Conservation (phyloP, 345 rosid genomes). For the Salix dunnii region DNA sequence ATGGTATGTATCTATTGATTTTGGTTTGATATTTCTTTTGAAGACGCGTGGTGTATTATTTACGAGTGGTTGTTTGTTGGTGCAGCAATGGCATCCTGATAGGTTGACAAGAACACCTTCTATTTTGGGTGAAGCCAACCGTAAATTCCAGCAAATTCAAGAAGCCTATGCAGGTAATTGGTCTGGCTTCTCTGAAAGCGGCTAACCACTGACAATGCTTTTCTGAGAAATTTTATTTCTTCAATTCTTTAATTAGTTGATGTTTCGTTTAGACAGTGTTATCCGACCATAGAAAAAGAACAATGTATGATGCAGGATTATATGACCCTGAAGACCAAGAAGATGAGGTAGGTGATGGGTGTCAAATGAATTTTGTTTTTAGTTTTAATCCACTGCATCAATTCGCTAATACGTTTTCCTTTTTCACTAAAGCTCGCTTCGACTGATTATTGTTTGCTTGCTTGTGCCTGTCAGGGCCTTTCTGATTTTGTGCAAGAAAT, state of each 20-base stretch:
- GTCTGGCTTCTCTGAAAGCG: not conserved
- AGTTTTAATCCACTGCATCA: not conserved
- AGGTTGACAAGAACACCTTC: conserved; percentile 46
- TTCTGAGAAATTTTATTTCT: not conserved
- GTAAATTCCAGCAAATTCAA: conserved; percentile 57
- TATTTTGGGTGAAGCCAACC: conserved; percentile 41
- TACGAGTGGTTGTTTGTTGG: not conserved
- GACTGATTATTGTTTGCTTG: not conserved
- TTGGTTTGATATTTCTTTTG: not conserved
- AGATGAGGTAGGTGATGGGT: conserved; percentile 38
- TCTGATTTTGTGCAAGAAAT: conserved; percentile 53
- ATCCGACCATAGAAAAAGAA: conserved; percentile 47
- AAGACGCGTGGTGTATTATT: not conserved
- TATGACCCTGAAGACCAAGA: conserved; percentile 44
- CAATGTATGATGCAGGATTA: conserved; percentile 45
- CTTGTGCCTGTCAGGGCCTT: conserved; percentile 36
- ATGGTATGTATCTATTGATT: conserved; percentile 32
- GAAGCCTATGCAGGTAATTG: conserved; percentile 54
- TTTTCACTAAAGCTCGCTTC: not conserved
- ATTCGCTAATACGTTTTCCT: not conserved
- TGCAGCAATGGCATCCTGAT: conserved; percentile 68
- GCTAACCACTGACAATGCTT: not conserved
- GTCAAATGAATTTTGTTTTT: not conserved
- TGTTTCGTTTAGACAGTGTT: conserved; percentile 28
- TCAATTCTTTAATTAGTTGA: not conserved